Base-by-base conservation (phyloP, 768 basidiomycete species). In the Termitomyces sp. region DNA sequence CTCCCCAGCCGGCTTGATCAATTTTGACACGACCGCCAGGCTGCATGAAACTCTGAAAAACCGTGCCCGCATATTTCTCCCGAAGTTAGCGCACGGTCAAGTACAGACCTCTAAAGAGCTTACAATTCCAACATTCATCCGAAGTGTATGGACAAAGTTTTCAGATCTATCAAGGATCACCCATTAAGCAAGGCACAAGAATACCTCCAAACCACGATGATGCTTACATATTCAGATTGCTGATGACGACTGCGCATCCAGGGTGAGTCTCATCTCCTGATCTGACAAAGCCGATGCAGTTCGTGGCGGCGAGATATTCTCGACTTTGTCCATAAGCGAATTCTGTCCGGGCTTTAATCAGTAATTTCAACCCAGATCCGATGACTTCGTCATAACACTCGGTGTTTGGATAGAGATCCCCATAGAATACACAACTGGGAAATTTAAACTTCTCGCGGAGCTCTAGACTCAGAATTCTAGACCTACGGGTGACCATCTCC, bases 401-500 rank as follows among this genome's bases (percentile, higher is more conserved):
- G 41, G 70, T 61, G 62, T 89, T 88, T 0, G 84, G 86, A 63
- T 89, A 91, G 16, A 92, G 64, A 67, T 93, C 91, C 6, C 89
- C 91, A 59, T 91, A 92, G 68, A 92, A 94, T n/a, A 91, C 83
- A 62, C 91, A 94, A 40, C 91, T 93, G 52, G 30, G 56, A 17
- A 51, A n/a, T 34, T 32, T 1, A 17, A 56, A 48, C 32, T 12
- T 30, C 35, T 43, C 39, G 32, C 21, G 17, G 27, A 42, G 35
- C 40, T 21, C 30, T 43, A 41, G 46, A 55, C 56, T 23, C 17
- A 41, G 21, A 10, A 49, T 32, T 34, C 17, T 7, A 11, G 5
- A 76, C 89, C 67, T 64, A 92, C 90, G 91, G 91, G 62, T 88
- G 79, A 28, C 91, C 91, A 41, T 76, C 70, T 39, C 75, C 73